These are phyloP conservation scores for Canavalia gladiata DNA, from an alignment of 306 rosid species.

Conservation along the genomic window DNA sequence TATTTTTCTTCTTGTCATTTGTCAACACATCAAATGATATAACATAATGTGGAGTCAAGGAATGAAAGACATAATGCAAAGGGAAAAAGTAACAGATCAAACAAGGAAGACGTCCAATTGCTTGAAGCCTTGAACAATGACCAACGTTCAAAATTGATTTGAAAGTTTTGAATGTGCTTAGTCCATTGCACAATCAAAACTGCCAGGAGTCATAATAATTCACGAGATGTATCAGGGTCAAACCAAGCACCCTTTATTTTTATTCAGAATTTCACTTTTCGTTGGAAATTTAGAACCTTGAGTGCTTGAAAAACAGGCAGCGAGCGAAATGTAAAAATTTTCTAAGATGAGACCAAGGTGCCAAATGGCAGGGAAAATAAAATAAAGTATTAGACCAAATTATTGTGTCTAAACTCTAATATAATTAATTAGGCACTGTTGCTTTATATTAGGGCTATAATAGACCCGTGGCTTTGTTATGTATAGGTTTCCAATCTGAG, in stretches of 20 bases:
- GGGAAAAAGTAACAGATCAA: not conserved
- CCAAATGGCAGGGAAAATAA: too few relatives aligned
- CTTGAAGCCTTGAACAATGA: not conserved
- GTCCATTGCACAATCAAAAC: not conserved
- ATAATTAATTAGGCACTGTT: slow-evolving; percentile 35
- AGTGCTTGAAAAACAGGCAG: not conserved
- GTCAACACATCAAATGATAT: not conserved
- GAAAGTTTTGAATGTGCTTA: slow-evolving; percentile 4
- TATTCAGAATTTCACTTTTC: not conserved
- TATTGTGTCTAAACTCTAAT: slow-evolving; percentile 53
- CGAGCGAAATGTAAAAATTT: not conserved
- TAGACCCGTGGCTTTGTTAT: slow-evolving; percentile 37
- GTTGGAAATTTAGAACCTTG: not conserved
- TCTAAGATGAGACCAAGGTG: not conserved
- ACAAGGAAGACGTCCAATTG: not conserved
- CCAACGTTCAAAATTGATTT: slow-evolving; percentile 31
- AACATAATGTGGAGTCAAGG: not conserved
- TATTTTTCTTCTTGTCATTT: not conserved
- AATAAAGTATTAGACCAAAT: slow-evolving; percentile 46
- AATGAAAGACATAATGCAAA: not conserved
- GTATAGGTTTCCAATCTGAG: slow-evolving; percentile 2
- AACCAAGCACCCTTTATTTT: slow-evolving; percentile 12
- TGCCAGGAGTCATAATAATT: not conserved
- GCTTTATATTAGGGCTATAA: slow-evolving; percentile 46
- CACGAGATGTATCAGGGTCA: slow-evolving; percentile 1